Conservation (phyloP, 148 eudicot species). For the Rhododendron ferrugineum region DNA sequence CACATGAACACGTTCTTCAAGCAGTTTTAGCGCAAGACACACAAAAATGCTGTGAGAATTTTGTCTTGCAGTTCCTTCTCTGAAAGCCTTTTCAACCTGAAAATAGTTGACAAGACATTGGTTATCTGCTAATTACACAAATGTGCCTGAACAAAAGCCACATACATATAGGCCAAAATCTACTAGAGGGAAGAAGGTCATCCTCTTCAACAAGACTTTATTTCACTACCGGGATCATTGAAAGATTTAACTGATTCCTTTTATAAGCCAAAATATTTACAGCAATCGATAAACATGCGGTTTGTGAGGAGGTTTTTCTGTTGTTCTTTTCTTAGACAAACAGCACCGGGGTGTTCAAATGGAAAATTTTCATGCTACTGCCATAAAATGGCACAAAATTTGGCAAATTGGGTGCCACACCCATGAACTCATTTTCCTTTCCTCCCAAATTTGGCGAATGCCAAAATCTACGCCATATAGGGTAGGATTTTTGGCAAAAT, state of each 20-base stretch:
- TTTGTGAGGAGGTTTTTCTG: not conserved
- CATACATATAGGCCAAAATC: not conserved
- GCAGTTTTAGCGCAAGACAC: constrained; percentile 81
- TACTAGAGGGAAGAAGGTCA: not conserved
- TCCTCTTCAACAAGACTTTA: not conserved
- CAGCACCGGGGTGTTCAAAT: not conserved
- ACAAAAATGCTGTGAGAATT: constrained; percentile 99
- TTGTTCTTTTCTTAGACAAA: too few species aligned
- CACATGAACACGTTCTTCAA: constrained; percentile 90
- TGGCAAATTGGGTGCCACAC: not conserved
- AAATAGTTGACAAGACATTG: constrained; percentile 6
- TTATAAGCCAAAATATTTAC: not conserved
- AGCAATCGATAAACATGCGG: not conserved
- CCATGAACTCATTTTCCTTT: not conserved
- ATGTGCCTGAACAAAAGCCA: constrained; percentile 3
- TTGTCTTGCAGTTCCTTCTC: constrained; percentile 97
- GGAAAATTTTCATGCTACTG: not conserved
- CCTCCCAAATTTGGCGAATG: not conserved
- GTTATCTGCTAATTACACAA: not conserved
- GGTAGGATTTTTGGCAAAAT: not conserved
- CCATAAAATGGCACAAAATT: not conserved
- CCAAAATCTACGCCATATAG: not conserved
- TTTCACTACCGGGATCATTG: not conserved
- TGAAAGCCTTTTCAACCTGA: constrained; percentile 97
- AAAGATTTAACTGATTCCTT: not conserved